Percentiles rank a stretch among this genome's conserved stretches.
These are phyloP conservation scores for Lenwebbia sp. DNA, from an alignment of 345 rosid species.

Conservation along the genomic window DNA sequence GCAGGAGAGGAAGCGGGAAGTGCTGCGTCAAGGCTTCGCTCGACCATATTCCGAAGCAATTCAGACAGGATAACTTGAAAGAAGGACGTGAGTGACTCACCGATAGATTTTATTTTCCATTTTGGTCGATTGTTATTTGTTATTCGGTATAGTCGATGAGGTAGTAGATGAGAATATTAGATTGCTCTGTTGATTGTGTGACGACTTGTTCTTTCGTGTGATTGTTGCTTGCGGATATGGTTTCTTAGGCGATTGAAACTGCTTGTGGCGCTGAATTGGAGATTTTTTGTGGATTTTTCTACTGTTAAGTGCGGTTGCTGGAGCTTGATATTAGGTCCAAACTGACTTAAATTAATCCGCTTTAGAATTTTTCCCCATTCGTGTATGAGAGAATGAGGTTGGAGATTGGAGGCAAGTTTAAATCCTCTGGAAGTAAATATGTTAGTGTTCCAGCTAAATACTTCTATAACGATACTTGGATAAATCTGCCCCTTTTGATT, in stretches of 20 bases:
- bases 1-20: not conserved
- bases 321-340: not conserved
- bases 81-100: slow-evolving; percentile 52
- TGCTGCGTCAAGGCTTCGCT: slow-evolving; percentile 1
- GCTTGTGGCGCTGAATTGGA: not conserved
- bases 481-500: not conserved
- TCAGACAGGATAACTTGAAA: slow-evolving; percentile 62
- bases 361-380: not conserved
- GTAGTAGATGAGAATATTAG: not conserved
- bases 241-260: not conserved
- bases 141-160: not conserved
- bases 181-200: not conserved
- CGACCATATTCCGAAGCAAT: slow-evolving; percentile 71
- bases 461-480: not conserved
- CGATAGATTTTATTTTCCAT: not conserved
- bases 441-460: not conserved
- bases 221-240: not conserved
- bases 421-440: not conserved
- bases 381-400: not conserved
- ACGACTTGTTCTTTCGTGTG: not conserved
- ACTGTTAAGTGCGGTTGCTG: not conserved
- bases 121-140: not conserved
- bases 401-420: not conserved
- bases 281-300: not conserved
- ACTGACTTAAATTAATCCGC: not conserved